Evolutionary conservation across 75 land plant genomes (phyloP), one percentile per base, ranked within the genome.

Genomic region (Sequoia sempervirens): DNA sequence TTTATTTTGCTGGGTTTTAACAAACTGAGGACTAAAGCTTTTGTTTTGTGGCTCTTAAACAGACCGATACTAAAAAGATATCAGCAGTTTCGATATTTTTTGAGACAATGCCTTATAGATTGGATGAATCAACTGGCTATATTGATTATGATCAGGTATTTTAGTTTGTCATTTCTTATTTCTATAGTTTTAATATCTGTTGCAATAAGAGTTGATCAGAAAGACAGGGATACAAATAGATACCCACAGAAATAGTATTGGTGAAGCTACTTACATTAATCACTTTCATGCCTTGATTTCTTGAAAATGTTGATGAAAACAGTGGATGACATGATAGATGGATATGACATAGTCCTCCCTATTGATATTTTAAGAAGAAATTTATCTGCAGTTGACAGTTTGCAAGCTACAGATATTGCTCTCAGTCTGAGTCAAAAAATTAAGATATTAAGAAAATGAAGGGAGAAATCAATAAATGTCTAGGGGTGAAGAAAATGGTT

Each of bases 1-100:
- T 52, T 26, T 78, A 78, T 78, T 45, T 45, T n/a, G 4, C 32
- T 8, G n/a, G 32, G 50, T 26, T 41, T 78, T 74, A 9, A 37
- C 74, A 30, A 40, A 64, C 32, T 82, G 82, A 52, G 18, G 75
- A 23, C 28, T 56, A 28, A 43, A 28, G 36, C 84, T 46, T 79
- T 43, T 75, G 80, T 83, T 41, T 50, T 32, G 43, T 85, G 40
- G 50, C 32, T 76, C 41, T 73, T 84, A 36, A 40, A 45, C 90
- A 90, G 91, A 90, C 91, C 3, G 91, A 90, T 53, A 89, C 91
- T 32, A 90, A 90, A 91, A 90, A 90, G 85, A 90, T 90, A 17
- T 90, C 92, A 17, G 92, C 92, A 81, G 91, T 89, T 75, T 90
- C 92, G 36, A 90, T 90, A 37, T 90, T 86, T 83, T 90, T 90